Evolutionary conservation across 805 yeast genomes (phyloP), one percentile per base, ranked within the genome.

Genomic region (Kazachstania psychrophila): DNA sequence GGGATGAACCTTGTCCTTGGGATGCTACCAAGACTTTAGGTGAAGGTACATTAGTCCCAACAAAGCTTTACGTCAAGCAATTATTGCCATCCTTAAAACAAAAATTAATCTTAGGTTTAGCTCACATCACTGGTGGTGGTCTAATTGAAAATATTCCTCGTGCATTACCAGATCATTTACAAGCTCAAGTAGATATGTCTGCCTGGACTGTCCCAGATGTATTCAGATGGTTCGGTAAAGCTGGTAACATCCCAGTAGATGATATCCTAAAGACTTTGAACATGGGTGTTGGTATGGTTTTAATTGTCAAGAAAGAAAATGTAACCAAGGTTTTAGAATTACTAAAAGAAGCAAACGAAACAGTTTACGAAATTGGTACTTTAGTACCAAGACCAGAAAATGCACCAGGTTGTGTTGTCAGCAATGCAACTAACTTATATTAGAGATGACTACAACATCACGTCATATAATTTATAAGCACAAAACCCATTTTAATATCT

Each of bases 51-150:
- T 68, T 92, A 44, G 73, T 78, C 3, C 99, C 99, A 35, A 94
- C 98, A 3, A 79, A 81, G 59, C 88, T 92, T 45, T 92, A 92
- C 64, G 98, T 94, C 45, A 88, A 85, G 62, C 94, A 88, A 51
- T 63, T 94, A 40, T 69, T 92, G 43, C 81, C 82, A 33, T 75
- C 84, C 2, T 71, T 88, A 44, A 72, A 70, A 50, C 68, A 80
- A 51, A 78, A 70, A 23, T 64, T 82, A 39, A 56, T 89, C 33
- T 68, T 87, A 38, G 99, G 96, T 41, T 71, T 92, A 56, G 95
- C 98, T 2, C 95, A 92, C 55, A 92, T 92, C 54, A 92, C 99
- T 17, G 99, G 99, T 43, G 99, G 99, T 60, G 99, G 99, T 36
- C 69, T 92, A 37, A 79, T 92, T 20, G 99, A 92, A 62, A 92